Conservation (phyloP, 1,139 yeast genomes). For the Debaryomyces psychrophilus region DNA sequence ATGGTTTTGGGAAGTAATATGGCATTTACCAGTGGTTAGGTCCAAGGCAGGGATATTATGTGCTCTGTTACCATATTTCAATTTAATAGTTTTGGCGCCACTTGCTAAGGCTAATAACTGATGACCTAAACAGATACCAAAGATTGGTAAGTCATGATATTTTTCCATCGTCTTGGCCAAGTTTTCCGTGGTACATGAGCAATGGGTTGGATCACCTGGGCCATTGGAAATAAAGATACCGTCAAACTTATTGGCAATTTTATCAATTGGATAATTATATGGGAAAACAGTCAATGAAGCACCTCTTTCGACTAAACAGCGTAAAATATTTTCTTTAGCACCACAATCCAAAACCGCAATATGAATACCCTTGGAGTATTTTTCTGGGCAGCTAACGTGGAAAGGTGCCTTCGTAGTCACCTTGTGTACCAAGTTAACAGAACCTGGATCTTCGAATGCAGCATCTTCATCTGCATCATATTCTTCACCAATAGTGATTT, state of each 20-base stretch:
- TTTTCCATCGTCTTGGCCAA: slow-evolving; percentile 70
- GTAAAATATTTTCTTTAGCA: slow-evolving; percentile 92
- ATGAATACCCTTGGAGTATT: slow-evolving; percentile 62
- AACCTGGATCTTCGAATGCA: slow-evolving; percentile 91
- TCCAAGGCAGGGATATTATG: slow-evolving; percentile 97
- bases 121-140: slow-evolving; percentile 97
- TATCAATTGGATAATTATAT: slow-evolving; percentile 88
- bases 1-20: slow-evolving; percentile 97
- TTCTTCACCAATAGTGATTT: slow-evolving; percentile 86
- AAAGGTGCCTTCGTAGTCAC: slow-evolving; percentile 96
- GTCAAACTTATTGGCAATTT: slow-evolving; percentile 88
- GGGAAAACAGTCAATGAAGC: slow-evolving; percentile 97
- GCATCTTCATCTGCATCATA: slow-evolving; percentile 91
- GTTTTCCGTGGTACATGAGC: slow-evolving; percentile 76
- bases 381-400: slow-evolving; percentile 73
- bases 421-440: slow-evolving; percentile 85
- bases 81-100: slow-evolving; percentile 89
- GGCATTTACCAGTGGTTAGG: slow-evolving; percentile 86
- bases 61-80: slow-evolving; percentile 98
- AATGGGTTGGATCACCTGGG: slow-evolving; percentile 98
- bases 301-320: slow-evolving; percentile 92
- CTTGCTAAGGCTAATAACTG: slow-evolving; percentile 92
- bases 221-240: slow-evolving; percentile 96
- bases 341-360: slow-evolving; percentile 97
- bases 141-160: slow-evolving; percentile 76